Base-by-base conservation (phyloP, 768 basidiomycete species). In the Suillus spraguei region DNA sequence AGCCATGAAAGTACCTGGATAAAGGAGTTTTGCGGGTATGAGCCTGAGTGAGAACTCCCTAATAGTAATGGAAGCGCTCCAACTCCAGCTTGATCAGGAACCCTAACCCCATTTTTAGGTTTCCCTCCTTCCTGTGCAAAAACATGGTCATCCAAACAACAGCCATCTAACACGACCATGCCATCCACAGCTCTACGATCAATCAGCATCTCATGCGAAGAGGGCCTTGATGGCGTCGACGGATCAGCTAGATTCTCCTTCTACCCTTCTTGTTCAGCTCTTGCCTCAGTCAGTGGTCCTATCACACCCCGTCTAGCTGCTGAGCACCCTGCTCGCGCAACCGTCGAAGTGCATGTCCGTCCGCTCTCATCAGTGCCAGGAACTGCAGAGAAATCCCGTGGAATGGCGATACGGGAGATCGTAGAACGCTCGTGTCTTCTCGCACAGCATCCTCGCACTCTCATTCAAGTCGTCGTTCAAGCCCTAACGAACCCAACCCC, bases 391-490 rank as follows among this genome's bases (percentile, higher is more conserved):
- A 92, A 89, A 70, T 77, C 85, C 0, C 72, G 87, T 42, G 83
- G 83, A 0, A 73, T 82, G 8, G 78, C 78, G 1, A 79, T 95
- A 60, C 83, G 85, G 22, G 75, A 83, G 5, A 78, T 87, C 14
- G 73, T 95, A 33, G 75, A 84, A 16, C 89, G 90, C 5, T 80
- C 84, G 0, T 77, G 92, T 44, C 76, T 92, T n/a, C 83, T 94
- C 55, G 78, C 82, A 5, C 83, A 85, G 55, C 82, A 88, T 63
- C 94, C 93, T 9, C 80, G 93, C 16, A 87, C 90, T 3, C 81
- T 92, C 11, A 78, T 94, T 3, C 92, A 94, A 67, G 79, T 95
- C n/a, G 88, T 92, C 1, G 80, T 90, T 0, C 93, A 95, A 73
- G 79, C 83, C 3, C 78, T 92, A 1, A 69, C 75, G 8, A 61